phyloP scores from a whole-genome alignment of 345 rosid species.

The Stellera chamaejasme region DNA sequence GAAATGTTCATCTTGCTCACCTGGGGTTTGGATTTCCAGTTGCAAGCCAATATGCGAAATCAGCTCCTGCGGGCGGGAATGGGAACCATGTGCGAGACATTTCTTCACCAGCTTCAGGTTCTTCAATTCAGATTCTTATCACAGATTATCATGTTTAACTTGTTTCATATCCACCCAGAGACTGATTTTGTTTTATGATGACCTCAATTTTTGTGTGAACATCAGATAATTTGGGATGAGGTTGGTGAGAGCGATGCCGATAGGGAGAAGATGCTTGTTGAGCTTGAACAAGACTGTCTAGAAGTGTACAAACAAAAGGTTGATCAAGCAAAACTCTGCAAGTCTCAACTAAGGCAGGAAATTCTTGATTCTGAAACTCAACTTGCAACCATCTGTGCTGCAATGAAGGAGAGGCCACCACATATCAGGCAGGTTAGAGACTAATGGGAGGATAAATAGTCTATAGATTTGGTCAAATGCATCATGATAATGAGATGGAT shows the following conservation, averaged over 20 bases:
- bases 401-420: slow-evolving; percentile 88
- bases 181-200: neutral
- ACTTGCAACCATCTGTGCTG: slow-evolving; percentile 78
- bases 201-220: neutral
- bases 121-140: neutral
- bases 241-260: slow-evolving; percentile 83
- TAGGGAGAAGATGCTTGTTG: slow-evolving; percentile 83
- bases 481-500: neutral
- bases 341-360: slow-evolving; percentile 79
- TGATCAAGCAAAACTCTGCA: slow-evolving; percentile 68
- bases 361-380: slow-evolving; percentile 92
- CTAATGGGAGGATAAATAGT: neutral
- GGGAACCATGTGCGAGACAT: slow-evolving; percentile 77
- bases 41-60: slow-evolving; percentile 30
- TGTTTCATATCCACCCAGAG: too few species aligned
- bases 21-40: slow-evolving; percentile 10
- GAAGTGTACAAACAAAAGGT: slow-evolving; percentile 94
- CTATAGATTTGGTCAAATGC: neutral
- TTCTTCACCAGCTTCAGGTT: slow-evolving; percentile 79
- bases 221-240: slow-evolving; percentile 93
- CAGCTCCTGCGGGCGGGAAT: slow-evolving; percentile 54
- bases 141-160: neutral
- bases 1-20: too few species aligned
- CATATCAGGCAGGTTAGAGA: slow-evolving; percentile 74
- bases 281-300: slow-evolving; percentile 90